Conservation (phyloP, 257 asterid species). For the Cinchona pubescens region DNA sequence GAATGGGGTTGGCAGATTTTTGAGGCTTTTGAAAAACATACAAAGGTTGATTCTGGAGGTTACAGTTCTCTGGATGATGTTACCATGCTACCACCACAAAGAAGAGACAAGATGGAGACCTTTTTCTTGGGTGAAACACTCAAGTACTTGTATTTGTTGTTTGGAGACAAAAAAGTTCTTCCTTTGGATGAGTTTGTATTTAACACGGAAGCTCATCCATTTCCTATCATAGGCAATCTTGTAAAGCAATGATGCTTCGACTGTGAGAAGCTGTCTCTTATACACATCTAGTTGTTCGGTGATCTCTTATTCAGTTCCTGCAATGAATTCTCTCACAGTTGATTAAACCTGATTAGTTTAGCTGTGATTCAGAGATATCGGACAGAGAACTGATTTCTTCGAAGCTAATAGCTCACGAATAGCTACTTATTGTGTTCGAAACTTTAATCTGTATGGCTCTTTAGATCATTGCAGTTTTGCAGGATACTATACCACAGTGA, state of each 20-base stretch:
- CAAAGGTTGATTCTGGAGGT: constrained; percentile 85
- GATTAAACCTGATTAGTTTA: constrained; percentile 12
- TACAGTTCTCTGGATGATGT: constrained; percentile 87
- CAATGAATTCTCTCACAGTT: not conserved
- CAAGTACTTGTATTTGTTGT: constrained; percentile 77
- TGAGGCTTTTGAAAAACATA: constrained; percentile 85
- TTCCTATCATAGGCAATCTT: constrained; percentile 54
- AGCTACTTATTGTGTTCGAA: constrained; percentile 22
- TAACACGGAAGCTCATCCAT: constrained; percentile 96
- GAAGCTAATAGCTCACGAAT: not conserved
- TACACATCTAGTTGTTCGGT: constrained; percentile 14
- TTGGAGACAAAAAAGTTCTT: constrained; percentile 47
- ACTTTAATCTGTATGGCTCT: constrained; percentile 17
- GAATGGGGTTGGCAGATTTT: constrained; percentile 98
- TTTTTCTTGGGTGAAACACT: constrained; percentile 92
- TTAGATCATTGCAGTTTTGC: not conserved
- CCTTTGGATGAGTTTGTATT: constrained; percentile 86
- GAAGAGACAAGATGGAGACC: constrained; percentile 97
- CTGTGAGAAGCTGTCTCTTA: constrained; percentile 20
- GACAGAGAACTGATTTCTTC: constrained; percentile 13
- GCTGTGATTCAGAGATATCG: constrained; percentile 20
- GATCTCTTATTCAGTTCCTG: not conserved
- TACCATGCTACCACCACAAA: constrained; percentile 66
- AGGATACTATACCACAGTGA: not conserved
- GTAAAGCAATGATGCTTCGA: constrained; percentile 32